A percentile compares a stretch with the other conserved stretches of the same genome.
phyloP scores from a whole-genome alignment of 177 flowering plant genomes.

The Vitis hybrid region DNA sequence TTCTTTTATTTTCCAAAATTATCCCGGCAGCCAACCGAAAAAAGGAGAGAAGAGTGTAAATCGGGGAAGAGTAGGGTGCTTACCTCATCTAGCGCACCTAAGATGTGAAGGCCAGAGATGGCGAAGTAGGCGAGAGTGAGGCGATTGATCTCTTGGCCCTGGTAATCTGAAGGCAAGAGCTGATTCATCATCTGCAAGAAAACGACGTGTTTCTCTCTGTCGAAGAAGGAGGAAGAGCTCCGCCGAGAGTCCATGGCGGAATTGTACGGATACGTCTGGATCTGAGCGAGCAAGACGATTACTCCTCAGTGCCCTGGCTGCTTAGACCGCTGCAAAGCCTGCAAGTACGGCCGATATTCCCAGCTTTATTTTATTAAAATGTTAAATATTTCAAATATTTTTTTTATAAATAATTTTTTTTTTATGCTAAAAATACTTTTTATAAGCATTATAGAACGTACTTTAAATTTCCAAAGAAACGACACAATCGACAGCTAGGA shows the following conservation, averaged over 20 bases:
- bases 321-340: too few species aligned
- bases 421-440: too few species aligned
- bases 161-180: constrained; percentile 55
- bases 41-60: not conserved
- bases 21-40: not conserved
- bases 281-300: too few species aligned
- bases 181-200: constrained; percentile 74
- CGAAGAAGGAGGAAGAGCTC: constrained; percentile 29
- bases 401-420: too few species aligned
- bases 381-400: too few species aligned
- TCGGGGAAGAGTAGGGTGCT: not conserved
- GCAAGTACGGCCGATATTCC: too few species aligned
- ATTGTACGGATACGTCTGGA: not conserved
- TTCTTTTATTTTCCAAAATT: not conserved
- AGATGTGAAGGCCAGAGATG: constrained; percentile 75
- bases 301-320: too few species aligned
- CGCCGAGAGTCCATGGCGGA: constrained; percentile 15
- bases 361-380: too few species aligned
- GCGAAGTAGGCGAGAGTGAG: constrained; percentile 89
- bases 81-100: constrained; percentile 67
- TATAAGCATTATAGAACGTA: too few species aligned
- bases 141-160: constrained; percentile 81
- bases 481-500: too few species aligned
- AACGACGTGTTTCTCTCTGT: constrained; percentile 56
- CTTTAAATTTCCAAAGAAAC: too few species aligned